Percentiles rank a stretch among this genome's conserved stretches.
These are phyloP conservation scores for Diaporthe sp. DNA, from an alignment of 2,329 filamentous ascomycete genomes.

Conservation along the genomic window DNA sequence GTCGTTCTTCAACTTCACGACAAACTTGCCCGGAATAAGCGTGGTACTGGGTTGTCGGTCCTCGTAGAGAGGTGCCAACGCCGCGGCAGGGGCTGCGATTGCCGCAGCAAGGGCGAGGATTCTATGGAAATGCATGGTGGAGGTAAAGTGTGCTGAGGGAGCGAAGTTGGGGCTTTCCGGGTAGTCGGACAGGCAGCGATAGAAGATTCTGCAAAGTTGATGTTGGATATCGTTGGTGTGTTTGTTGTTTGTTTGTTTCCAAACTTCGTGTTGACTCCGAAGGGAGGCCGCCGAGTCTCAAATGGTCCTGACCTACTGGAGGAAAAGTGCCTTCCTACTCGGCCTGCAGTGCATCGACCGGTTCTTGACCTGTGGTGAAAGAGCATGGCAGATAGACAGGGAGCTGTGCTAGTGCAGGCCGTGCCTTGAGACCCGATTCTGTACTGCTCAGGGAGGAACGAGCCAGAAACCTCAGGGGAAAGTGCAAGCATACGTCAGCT, in stretches of 20 bases:
- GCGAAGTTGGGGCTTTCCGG: neutral
- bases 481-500: neutral
- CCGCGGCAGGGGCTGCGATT: slow-evolving; percentile 50
- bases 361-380: neutral
- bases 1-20: slow-evolving; percentile 59
- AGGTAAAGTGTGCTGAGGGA: neutral
- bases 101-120: slow-evolving; percentile 55
- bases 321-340: neutral
- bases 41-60: slow-evolving; percentile 52
- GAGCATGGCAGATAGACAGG: neutral
- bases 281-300: neutral
- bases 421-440: neutral
- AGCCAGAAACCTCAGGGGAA: neutral
- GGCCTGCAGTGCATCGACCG: neutral
- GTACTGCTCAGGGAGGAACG: neutral
- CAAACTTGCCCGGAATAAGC: slow-evolving; percentile 58
- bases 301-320: neutral
- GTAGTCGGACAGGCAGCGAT: neutral
- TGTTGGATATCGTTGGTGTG: neutral
- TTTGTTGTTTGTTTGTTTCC: neutral
- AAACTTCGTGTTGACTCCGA: too few relatives aligned
- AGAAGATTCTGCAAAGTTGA: neutral
- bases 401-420: neutral
- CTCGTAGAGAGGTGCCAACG: slow-evolving; percentile 51
- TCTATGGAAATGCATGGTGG: slow-evolving; percentile 55